These are phyloP conservation scores for Prosopis cineraria DNA, from an alignment of 306 rosid genomes.

Conservation along the genomic window DNA sequence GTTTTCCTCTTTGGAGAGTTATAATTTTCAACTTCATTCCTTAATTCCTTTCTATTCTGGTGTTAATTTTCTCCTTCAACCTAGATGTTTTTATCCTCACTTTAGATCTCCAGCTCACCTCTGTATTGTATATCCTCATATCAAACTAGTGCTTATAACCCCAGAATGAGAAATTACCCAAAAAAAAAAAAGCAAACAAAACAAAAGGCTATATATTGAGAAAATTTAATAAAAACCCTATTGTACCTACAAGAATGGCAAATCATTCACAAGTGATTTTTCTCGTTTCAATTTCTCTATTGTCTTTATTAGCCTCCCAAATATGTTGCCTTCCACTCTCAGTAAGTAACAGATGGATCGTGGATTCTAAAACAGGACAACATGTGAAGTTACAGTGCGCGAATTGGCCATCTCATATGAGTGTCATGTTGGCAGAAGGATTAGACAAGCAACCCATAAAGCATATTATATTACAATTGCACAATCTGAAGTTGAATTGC, in stretches of 20 bases:
- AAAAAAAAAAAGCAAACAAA: too few species aligned
- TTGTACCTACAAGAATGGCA: not conserved
- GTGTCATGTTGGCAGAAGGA: conserved; percentile 34
- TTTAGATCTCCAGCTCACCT: too few species aligned
- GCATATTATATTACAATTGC: not conserved
- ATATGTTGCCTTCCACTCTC: conserved; percentile 19
- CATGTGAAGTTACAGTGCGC: conserved; percentile 37
- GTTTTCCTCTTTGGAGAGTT: too few species aligned
- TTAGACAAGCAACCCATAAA: conserved; percentile 28
- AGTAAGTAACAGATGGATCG: conserved; percentile 28
- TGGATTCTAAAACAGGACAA: conserved; percentile 1
- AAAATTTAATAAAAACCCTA: too few species aligned
- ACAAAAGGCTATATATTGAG: too few species aligned
- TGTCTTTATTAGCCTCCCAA: not conserved
- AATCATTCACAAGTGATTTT: not conserved
- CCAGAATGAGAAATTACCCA: too few species aligned
- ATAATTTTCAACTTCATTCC: too few species aligned
- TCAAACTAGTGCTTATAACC: too few species aligned
- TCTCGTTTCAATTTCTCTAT: not conserved
- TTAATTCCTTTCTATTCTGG: too few species aligned
- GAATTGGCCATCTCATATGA: conserved; percentile 31
- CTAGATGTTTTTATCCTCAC: too few species aligned
- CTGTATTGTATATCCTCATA: too few species aligned
- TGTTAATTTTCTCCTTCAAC: too few species aligned
- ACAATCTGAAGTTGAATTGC: not conserved